phyloP scores from a whole-genome alignment of 108 stramenopile species.

The Cyclotella cryptica region DNA sequence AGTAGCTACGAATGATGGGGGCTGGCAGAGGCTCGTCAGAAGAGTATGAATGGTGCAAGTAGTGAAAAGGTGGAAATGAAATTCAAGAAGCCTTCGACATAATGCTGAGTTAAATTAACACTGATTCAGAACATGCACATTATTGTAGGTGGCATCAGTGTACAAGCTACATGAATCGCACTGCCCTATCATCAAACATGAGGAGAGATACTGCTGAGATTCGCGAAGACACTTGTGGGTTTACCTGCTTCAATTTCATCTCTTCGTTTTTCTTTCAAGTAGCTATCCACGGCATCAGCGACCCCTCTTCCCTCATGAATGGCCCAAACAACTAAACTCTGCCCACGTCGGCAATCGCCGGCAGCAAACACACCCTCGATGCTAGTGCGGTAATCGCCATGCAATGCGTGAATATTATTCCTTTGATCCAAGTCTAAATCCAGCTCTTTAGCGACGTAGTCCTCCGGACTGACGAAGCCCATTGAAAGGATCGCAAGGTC shows the following conservation, averaged over 20 bases:
- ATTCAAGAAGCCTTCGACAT: too few relatives aligned
- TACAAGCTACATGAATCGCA: too few relatives aligned
- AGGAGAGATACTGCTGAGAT: conserved; percentile 85
- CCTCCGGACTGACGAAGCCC: conserved; percentile 97
- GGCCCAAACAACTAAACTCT: conserved; percentile 98
- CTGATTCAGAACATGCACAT: too few relatives aligned
- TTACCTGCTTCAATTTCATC: conserved; percentile 57
- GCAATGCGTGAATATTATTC: conserved; percentile 95
- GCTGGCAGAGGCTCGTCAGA: too few relatives aligned
- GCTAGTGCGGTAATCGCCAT: conserved; percentile 94
- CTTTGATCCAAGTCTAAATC: conserved; percentile 90
- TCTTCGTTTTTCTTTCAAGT: conserved; percentile 79
- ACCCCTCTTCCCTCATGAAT: conserved; percentile 98
- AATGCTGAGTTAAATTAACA: too few relatives aligned
- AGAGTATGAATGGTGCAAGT: too few relatives aligned
- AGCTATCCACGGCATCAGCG: conserved; percentile 86
- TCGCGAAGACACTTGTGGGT: conserved; percentile 74
- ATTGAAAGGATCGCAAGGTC: conserved; percentile 94
- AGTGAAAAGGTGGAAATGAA: too few relatives aligned
- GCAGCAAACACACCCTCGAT: conserved; percentile 97
- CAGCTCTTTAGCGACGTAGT: conserved; percentile 80
- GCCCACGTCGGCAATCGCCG: conserved; percentile 97
- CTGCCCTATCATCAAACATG: conserved; percentile 10
- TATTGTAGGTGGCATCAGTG: too few relatives aligned
- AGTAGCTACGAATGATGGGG: too few relatives aligned